These are phyloP conservation scores for Punica granatum DNA, from an alignment of 345 rosid genomes.

Conservation along the genomic window DNA sequence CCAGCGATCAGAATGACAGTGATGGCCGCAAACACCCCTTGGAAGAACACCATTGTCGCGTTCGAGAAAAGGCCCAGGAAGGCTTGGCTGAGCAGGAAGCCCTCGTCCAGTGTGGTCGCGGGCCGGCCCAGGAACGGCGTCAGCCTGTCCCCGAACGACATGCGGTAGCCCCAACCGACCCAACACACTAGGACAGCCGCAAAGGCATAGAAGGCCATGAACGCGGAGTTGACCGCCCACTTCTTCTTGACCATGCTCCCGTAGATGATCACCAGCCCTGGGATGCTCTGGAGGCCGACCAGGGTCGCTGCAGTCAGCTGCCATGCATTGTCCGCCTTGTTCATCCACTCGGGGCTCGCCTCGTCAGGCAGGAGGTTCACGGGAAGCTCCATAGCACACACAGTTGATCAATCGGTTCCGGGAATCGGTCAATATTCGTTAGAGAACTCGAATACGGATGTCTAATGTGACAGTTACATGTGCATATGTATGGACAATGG, in stretches of 20 bases:
- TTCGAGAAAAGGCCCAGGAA: slow-evolving; percentile 29
- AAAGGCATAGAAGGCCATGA: slow-evolving; percentile 50
- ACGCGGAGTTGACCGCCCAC: slow-evolving; percentile 51
- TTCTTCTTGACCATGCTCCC: slow-evolving; percentile 37
- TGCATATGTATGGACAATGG: no score
- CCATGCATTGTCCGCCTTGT: slow-evolving; percentile 49
- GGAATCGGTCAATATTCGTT: background rate
- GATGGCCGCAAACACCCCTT: slow-evolving; percentile 30
- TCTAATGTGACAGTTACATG: background rate
- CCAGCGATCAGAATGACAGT: slow-evolving; percentile 43
- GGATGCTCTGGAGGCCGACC: slow-evolving; percentile 37
- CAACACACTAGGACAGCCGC: slow-evolving; percentile 35
- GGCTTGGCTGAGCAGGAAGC: slow-evolving; percentile 25
- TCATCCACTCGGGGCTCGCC: slow-evolving; percentile 39
- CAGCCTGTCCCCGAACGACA: slow-evolving; percentile 44
- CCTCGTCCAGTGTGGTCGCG: slow-evolving; percentile 26
- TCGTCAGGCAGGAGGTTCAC: slow-evolving; percentile 28
- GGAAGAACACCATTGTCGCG: slow-evolving; percentile 47
- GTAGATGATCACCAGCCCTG: slow-evolving; percentile 42
- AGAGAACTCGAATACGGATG: background rate
- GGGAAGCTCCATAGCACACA: slow-evolving; percentile 25
- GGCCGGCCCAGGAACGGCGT: slow-evolving; percentile 33
- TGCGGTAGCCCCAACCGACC: slow-evolving; percentile 44
- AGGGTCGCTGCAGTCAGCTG: slow-evolving; percentile 50
- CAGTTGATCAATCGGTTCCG: background rate